phyloP scores from a whole-genome alignment of 371 early-diverging fungal species.

The Mortierella sp. region DNA sequence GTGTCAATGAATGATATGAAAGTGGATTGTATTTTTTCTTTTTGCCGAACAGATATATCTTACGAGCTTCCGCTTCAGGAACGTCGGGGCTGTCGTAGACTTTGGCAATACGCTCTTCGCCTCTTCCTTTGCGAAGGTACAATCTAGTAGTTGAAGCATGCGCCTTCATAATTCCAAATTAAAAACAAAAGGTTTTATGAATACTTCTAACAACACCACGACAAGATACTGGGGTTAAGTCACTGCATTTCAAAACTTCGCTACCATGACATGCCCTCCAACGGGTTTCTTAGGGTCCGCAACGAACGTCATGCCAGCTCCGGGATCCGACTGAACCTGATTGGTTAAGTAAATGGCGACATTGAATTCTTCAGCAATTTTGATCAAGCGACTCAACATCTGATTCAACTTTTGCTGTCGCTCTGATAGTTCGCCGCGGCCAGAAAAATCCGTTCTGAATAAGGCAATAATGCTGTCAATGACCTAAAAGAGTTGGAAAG shows the following conservation, averaged over 20 bases:
- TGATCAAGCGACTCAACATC: slow-evolving; percentile 82
- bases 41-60: not conserved
- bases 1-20: not conserved
- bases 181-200: not conserved
- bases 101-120: slow-evolving; percentile 89
- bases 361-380: slow-evolving; percentile 91
- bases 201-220: too few relatives aligned
- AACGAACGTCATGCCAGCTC: slow-evolving; percentile 77
- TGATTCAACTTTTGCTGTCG: slow-evolving; percentile 90
- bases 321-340: slow-evolving; percentile 78
- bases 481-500: slow-evolving; percentile 52
- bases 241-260: not conserved
- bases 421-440: slow-evolving; percentile 92
- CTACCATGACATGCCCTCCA: slow-evolving; percentile 81
- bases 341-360: slow-evolving; percentile 93
- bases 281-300: slow-evolving; percentile 91
- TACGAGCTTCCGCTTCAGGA: slow-evolving; percentile 84
- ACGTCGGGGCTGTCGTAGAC: slow-evolving; percentile 92
- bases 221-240: too few relatives aligned
- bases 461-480: slow-evolving; percentile 85
- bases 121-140: slow-evolving; percentile 89
- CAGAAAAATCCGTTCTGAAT: slow-evolving; percentile 85
- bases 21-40: not conserved
- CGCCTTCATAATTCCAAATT: slow-evolving; percentile 31
- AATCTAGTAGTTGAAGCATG: slow-evolving; percentile 69